Percentiles rank a stretch among this genome's conserved stretches.
These are phyloP conservation scores for Aspergillus funiculosus DNA, from an alignment of 495 filamentous ascomycete species.

Conservation along the genomic window DNA sequence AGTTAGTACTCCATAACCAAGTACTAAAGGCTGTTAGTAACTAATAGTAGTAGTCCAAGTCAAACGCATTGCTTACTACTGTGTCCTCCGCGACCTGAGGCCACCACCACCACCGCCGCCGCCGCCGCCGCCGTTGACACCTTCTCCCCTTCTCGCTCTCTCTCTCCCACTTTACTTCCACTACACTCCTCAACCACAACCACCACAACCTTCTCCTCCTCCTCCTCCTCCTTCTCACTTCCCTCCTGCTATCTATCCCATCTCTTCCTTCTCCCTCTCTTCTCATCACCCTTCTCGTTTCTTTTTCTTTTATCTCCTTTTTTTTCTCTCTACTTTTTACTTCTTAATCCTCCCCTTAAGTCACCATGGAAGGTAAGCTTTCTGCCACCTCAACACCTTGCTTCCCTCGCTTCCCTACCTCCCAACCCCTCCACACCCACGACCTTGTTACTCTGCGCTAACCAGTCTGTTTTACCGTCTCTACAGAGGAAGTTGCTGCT, in stretches of 20 bases:
- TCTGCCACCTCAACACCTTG: constrained; percentile 35
- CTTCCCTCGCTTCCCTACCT: constrained; percentile 20
- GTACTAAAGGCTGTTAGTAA: too few species aligned
- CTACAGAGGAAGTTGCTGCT: constrained; percentile 97
- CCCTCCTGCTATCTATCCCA: constrained; percentile 21
- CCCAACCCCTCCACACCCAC: constrained; percentile 17
- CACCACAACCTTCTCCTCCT: constrained; percentile 31
- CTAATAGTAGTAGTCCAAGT: too few species aligned
- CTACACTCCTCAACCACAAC: constrained; percentile 27
- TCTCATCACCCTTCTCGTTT: constrained; percentile 19
- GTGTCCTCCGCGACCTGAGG: neutral
- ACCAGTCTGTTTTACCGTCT: constrained; percentile 33
- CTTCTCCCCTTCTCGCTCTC: constrained; percentile 17
- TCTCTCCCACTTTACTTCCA: constrained; percentile 22
- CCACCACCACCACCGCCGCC: constrained; percentile 6
- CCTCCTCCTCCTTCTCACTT: constrained; percentile 26
- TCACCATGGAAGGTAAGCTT: constrained; percentile 76
- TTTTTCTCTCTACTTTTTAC: constrained; percentile 35
- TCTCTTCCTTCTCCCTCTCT: constrained; percentile 23
- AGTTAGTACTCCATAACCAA: too few species aligned
- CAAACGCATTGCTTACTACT: constrained; percentile 12
- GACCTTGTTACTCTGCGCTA: constrained; percentile 39
- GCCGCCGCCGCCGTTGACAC: constrained; percentile 19
- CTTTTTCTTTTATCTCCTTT: constrained; percentile 32
- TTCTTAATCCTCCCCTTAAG: constrained; percentile 35